These are phyloP conservation scores for Xylariaceae sp. DNA, from an alignment of 2,329 filamentous ascomycete species.

Conservation along the genomic window DNA sequence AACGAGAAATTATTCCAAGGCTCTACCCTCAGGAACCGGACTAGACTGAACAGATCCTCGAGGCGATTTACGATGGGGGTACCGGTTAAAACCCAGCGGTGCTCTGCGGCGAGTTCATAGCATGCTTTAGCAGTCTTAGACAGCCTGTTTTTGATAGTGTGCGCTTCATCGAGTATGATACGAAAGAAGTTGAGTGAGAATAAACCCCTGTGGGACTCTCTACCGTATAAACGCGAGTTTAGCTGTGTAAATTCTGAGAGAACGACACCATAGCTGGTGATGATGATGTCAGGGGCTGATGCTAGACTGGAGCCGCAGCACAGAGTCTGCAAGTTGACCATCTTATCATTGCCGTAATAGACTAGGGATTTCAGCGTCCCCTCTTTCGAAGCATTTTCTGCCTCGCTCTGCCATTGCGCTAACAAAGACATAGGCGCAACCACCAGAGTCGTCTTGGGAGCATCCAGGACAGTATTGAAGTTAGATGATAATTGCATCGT, in stretches of 20 bases:
- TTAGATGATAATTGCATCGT: constrained; percentile 44
- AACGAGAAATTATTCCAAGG: constrained; percentile 99
- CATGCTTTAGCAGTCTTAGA: constrained; percentile 95
- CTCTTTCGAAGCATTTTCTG: constrained; percentile 78
- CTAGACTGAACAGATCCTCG: constrained; percentile 89
- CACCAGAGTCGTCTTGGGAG: constrained; percentile 86
- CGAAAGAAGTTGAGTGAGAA: constrained; percentile 95
- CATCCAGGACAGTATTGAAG: constrained; percentile 55
- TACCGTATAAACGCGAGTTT: constrained; percentile 59
- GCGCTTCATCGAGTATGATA: constrained; percentile 90
- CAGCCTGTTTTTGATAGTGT: constrained; percentile 83
- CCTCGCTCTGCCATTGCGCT: constrained; percentile 96
- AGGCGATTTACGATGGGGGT: constrained; percentile 96
- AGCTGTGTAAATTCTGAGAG: constrained; percentile 84
- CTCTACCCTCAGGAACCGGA: constrained; percentile 88
- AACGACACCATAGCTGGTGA: constrained; percentile 90
- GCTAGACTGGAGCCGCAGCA: constrained; percentile 70
- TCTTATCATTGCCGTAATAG: constrained; percentile 89
- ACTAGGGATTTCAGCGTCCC: constrained; percentile 79
- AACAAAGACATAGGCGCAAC: constrained; percentile 95
- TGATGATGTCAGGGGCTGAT: constrained; percentile 80
- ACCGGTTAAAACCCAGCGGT: constrained; percentile 90
- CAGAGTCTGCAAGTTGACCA: constrained; percentile 67
- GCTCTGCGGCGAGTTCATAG: constrained; percentile 77
- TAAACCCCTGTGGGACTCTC: constrained; percentile 62